Evolutionary conservation across 1,284 basidiomycete genomes (phyloP), one percentile per base, ranked within the genome.

Genomic region (Macrocystidia cucumis): DNA sequence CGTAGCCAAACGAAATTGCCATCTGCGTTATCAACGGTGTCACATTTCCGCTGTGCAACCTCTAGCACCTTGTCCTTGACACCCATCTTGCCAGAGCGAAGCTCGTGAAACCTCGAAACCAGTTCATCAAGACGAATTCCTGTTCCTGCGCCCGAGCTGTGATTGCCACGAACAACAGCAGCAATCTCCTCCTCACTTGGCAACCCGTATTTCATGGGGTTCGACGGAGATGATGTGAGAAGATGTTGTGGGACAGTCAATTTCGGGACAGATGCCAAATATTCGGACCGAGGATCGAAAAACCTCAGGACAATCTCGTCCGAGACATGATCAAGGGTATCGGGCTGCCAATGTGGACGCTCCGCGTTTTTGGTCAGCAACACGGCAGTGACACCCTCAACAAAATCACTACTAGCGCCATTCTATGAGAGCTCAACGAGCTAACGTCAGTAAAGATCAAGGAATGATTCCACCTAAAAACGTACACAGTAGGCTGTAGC

Each of bases 401-500:
- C 51, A 59, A 97, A 96, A 62, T 97, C 92, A 17, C 79, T 68
- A 49, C 73, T 87, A 23, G 75, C 82, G 41, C 77, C 81, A 51
- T 62, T 75, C 85, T 89, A 47, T 14, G 48, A 44, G 32, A 43
- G n/a, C n/a, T n/a, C n/a, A n/a, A n/a, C n/a, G n/a, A n/a, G n/a
- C n/a, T n/a, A n/a, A n/a, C n/a, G n/a, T 30, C 35, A 39, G 41
- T 31, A 27, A 47, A 38, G 32, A 41, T 27, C 24, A 39, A 34
- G 38, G 18, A 42, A 32, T 34, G 32, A 44, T 32, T 19, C 9
- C 24, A 23, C 27, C 40, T 37, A 18, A 32, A 32, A 38, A 67
- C 80, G 62, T 53, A 90, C 88, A 48, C 86, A 87, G 56, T 74
- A 90, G 11, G 85, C 86, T 22, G 78, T 74, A 29, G 83, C 85